Evolutionary conservation across 805 yeast genomes (phyloP).

Genomic region (Wickerhamiella dianesei): DNA sequence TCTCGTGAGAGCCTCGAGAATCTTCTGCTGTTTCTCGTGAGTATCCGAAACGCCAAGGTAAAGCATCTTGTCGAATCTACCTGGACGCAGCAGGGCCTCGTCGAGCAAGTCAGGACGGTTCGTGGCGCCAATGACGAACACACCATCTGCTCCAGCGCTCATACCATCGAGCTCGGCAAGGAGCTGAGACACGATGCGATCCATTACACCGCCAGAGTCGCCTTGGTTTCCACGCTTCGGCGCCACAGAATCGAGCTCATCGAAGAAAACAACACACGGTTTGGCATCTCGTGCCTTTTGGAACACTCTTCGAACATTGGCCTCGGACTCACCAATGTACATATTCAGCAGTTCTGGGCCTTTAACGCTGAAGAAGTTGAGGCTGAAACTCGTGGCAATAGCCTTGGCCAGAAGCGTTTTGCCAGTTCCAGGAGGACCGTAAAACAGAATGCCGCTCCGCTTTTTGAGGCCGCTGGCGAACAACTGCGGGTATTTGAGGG

Average conservation of each 20-base stretch:
- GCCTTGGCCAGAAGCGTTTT: constrained; percentile 93
- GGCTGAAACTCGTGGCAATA: constrained; percentile 86
- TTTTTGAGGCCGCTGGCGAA: constrained; percentile 83
- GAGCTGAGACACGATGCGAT: constrained; percentile 88
- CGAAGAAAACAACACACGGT: constrained; percentile 95
- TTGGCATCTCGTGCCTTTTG: constrained; percentile 91
- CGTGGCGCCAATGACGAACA: constrained; percentile 97
- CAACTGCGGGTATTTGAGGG: constrained; percentile 81
- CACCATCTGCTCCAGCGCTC: constrained; percentile 74
- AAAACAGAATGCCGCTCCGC: constrained; percentile 84
- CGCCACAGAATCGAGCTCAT: constrained; percentile 95
- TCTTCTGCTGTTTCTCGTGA: constrained; percentile 72
- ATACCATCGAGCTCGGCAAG: constrained; percentile 93
- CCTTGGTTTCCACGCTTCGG: constrained; percentile 98
- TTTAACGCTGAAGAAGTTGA: constrained; percentile 90
- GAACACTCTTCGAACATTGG: constrained; percentile 87
- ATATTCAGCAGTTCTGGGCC: constrained; percentile 94
- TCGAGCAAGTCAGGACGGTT: constrained; percentile 91
- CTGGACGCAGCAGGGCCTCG: constrained; percentile 86
- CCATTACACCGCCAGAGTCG: constrained; percentile 99
- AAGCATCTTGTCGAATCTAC: constrained; percentile 88
- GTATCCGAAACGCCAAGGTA: constrained; percentile 90
- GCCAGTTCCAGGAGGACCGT: constrained; percentile 99
- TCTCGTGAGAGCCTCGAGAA: constrained; percentile 76
- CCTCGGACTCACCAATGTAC: constrained; percentile 98